Evolutionary conservation across 2,329 filamentous ascomycete genomes (phyloP).

Genomic region (Microdochium nivale): DNA sequence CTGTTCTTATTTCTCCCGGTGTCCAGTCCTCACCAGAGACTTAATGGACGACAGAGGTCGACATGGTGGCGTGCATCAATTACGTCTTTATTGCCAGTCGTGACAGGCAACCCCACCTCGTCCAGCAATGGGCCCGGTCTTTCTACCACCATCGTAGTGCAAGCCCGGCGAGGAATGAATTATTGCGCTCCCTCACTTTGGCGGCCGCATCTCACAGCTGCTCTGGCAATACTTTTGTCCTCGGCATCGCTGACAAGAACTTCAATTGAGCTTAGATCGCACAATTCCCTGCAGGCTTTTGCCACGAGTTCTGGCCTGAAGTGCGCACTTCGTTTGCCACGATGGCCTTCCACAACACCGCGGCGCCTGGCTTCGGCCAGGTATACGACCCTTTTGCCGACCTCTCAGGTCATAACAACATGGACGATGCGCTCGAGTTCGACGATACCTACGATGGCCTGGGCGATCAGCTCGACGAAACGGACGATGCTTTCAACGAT

Average conservation of each 20-base stretch:
- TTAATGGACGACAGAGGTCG: too few species aligned
- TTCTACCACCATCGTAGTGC: conserved; percentile 43
- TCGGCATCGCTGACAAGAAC: neutral
- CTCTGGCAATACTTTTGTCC: too few species aligned
- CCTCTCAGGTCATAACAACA: conserved; percentile 57
- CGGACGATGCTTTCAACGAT: conserved; percentile 91
- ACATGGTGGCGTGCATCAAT: too few species aligned
- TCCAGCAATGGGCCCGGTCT: conserved; percentile 47
- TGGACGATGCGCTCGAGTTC: conserved; percentile 60
- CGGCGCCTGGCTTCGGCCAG: conserved; percentile 75
- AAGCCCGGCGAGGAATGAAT: neutral
- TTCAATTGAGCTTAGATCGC: neutral
- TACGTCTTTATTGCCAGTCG: neutral
- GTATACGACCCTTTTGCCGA: conserved; percentile 80
- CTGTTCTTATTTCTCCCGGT: neutral
- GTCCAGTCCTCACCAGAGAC: neutral
- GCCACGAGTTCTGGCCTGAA: conserved; percentile 51
- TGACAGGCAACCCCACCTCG: conserved; percentile 4
- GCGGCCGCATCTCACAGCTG: too few species aligned
- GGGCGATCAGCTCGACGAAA: conserved; percentile 82
- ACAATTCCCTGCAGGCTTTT: neutral
- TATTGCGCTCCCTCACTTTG: neutral
- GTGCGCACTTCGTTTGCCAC: conserved; percentile 31
- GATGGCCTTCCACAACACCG: conserved; percentile 57
- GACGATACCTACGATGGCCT: conserved; percentile 97